Evolutionary conservation across 148 eudicot species (phyloP).

Genomic region (Rhododendron simsii): DNA sequence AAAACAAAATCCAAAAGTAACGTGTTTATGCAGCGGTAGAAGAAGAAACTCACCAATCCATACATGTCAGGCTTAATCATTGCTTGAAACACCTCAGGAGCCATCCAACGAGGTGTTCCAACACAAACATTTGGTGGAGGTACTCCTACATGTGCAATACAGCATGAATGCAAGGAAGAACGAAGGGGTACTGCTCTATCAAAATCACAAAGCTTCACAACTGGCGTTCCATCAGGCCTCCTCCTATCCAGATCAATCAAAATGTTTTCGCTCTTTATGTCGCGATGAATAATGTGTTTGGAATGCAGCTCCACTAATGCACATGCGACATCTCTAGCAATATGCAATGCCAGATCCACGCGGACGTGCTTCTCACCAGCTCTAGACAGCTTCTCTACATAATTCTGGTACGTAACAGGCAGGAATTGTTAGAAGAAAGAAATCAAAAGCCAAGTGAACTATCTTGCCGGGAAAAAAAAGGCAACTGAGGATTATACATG

Average conservation of each 20-base stretch:
- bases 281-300: constrained; percentile 87
- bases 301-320: constrained; percentile 78
- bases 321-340: constrained; percentile 74
- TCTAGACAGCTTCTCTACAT: constrained; percentile 52
- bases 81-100: constrained; percentile 86
- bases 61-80: constrained; percentile 50
- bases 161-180: constrained; percentile 68
- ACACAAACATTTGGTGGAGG: constrained; percentile 82
- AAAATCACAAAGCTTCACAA: constrained; percentile 88
- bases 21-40: no score
- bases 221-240: constrained; percentile 64
- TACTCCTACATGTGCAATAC: constrained; percentile 78
- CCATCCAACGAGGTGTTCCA: constrained; percentile 99
- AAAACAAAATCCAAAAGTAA: no score
- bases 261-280: constrained; percentile 87
- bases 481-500: background rate
- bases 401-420: constrained; percentile 38
- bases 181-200: constrained; percentile 86
- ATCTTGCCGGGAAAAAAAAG: background rate
- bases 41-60: constrained; percentile 64
- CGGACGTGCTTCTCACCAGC: constrained; percentile 70
- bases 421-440: constrained; percentile 6
- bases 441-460: background rate
- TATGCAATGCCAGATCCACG: constrained; percentile 43
- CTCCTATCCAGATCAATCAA: constrained; percentile 64